Base-by-base conservation (phyloP, 441 rosid genomes). In the Gossypium trilobum region DNA sequence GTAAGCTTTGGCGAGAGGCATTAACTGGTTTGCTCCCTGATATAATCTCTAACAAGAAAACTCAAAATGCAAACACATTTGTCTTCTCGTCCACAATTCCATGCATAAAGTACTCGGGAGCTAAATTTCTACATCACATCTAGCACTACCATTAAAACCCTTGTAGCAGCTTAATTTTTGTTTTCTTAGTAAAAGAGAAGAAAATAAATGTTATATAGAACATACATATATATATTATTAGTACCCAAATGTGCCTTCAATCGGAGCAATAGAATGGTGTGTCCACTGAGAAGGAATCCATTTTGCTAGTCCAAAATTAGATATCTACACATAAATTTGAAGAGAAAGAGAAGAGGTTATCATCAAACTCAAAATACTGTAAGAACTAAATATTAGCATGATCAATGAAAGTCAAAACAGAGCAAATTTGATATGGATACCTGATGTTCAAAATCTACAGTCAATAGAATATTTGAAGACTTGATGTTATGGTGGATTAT, bases 191-290 rank as follows among this genome's bases (percentile, higher is more conserved):
- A 29, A 51, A 17, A 23, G 54, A 33, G 36, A 16, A 7, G 17
- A 46, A 60, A 67, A 55, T 11, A 55, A 42, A 73, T 5, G 25
- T 57, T 70, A 56, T 54, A 2, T 23, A 54, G 2, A 17, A 0
- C 46, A 27, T 10, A 48, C 33, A 20, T 16, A 39, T 31, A 13
- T 14, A 31, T 14, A 68, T 50, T 31, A 31, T 50, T 50, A 50
- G 22, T 93, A 93, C 98, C 98, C 98, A 79, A 91, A 91, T 73
- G 96, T 91, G 73, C 98, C 98, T 87, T 94, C 98, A 61, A 94
- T 94, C 22, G 97, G 96, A 74, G 88, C 95, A 73, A 91, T 90
- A 50, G 98, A 94, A 82, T 94, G 98, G 77, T 94, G 95, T 84
- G 90, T 82, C 96, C 97, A 94, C 74, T 91, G 93, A 71, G 98